phyloP scores from a whole-genome alignment of 164 flowering plant species.

The Piper betle region DNA sequence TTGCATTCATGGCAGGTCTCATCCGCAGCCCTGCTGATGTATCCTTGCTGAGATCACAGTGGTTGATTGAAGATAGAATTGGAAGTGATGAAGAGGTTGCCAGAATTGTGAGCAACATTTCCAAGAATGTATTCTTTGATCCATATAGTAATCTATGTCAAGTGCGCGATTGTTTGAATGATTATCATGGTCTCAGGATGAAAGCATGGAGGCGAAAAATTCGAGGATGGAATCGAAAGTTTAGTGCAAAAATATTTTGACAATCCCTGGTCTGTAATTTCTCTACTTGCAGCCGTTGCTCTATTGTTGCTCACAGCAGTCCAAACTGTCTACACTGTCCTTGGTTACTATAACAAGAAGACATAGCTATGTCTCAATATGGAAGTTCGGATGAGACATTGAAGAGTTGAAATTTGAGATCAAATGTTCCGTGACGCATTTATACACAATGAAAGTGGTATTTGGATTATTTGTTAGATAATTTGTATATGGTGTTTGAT shows the following conservation, averaged over 20 bases:
- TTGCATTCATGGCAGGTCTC: constrained; percentile 2
- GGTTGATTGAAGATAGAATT: not conserved
- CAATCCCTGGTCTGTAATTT: not conserved
- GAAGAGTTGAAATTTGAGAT: too few relatives aligned
- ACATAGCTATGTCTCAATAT: too few relatives aligned
- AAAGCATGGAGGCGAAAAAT: not conserved
- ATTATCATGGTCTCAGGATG: not conserved
- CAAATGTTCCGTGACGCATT: too few relatives aligned
- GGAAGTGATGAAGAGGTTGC: not conserved
- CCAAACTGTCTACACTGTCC: too few relatives aligned
- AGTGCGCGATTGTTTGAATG: not conserved
- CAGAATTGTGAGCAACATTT: not conserved
- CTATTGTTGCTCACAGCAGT: too few relatives aligned
- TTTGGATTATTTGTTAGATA: too few relatives aligned
- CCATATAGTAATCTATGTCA: not conserved
- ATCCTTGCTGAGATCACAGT: not conserved
- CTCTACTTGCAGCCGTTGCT: not conserved
- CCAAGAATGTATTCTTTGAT: not conserved
- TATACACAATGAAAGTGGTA: too few relatives aligned
- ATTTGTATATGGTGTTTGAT: too few relatives aligned
- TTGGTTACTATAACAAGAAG: too few relatives aligned
- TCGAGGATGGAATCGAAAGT: not conserved
- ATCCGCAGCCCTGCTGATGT: not conserved
- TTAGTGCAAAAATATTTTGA: not conserved
- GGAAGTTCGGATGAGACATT: too few relatives aligned